Evolutionary conservation across 75 land plant genomes (phyloP), one percentile per base, ranked within the genome.

Genomic region (Picea glauca): DNA sequence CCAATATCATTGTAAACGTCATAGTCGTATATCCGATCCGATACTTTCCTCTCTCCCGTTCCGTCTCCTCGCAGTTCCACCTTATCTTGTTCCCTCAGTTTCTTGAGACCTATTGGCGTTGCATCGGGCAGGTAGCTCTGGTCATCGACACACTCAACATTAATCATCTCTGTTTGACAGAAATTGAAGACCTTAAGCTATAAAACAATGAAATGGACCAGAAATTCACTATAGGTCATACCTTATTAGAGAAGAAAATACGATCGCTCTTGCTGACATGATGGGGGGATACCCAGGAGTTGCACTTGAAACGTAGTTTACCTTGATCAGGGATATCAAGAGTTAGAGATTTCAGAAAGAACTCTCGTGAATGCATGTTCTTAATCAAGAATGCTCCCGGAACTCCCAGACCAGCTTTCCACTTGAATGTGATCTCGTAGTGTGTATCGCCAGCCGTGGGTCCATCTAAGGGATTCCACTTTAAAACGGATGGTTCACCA

Each of bases 1-100:
- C 88, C 89, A 14, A 91, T 81, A 57, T 92, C 94, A 65, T 92
- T 92, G 77, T 92, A 92, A 58, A 56, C 38, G n/a, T 81, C 94
- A 77, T 92, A 92, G 77, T 92, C 93, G 72, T 92, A 92, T 0
- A 93, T 79, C 17, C 91, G 58, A 35, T 92, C 94, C 81, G 83
- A 88, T 58, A 83, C 84, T 79, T 93, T 75, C 38, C 82, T 83
- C 80, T 86, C 74, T 46, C 88, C 94, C 2, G 58, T 85, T 18
- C 91, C 89, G 63, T 81, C 75, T 78, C 94, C 94, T 80, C 90
- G 46, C 60, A 93, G 75, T 31, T 32, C 73, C 33, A 5, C 67
- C 33, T 91, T 82, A 65, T 91, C 94, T 64, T 78, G 57, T n/a
- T 80, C 79, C 62, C 96, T 80, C 38, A 86, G 72, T 15, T 76